phyloP scores from a whole-genome alignment of 805 yeast species.

The Suhomyces pyralidae region DNA sequence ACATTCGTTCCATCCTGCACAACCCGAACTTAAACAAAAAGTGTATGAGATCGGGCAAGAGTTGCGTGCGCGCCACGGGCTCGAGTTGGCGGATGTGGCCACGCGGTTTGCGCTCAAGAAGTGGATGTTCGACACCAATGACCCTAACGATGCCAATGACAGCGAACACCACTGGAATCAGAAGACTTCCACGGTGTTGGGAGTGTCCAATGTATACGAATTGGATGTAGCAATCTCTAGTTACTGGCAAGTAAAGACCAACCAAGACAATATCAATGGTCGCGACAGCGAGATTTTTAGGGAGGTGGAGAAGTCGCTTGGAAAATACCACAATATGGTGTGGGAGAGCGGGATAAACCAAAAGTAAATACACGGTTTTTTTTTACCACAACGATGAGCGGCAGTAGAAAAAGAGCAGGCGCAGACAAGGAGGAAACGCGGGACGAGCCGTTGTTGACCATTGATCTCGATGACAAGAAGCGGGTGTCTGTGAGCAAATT shows the following conservation, averaged over 20 bases:
- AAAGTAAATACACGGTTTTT: not conserved
- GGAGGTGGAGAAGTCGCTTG: slow-evolving; percentile 45
- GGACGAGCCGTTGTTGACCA: slow-evolving; percentile 12
- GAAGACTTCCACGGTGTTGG: slow-evolving; percentile 64
- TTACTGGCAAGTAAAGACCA: slow-evolving; percentile 46
- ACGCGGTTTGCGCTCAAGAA: slow-evolving; percentile 67
- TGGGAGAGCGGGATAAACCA: slow-evolving; percentile 50
- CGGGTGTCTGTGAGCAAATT: slow-evolving; percentile 71
- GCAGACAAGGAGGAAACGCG: not conserved
- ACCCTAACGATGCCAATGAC: slow-evolving; percentile 1
- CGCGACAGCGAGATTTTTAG: slow-evolving; percentile 44
- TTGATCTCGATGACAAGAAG: slow-evolving; percentile 44
- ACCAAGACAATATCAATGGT: slow-evolving; percentile 29
- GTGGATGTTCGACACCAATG: slow-evolving; percentile 44
- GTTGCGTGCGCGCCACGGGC: slow-evolving; percentile 34
- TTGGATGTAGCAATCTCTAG: slow-evolving; percentile 58
- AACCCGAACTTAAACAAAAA: slow-evolving; percentile 51
- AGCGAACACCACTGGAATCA: slow-evolving; percentile 17
- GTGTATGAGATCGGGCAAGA: slow-evolving; percentile 44
- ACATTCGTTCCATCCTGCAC: slow-evolving; percentile 78
- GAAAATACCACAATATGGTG: slow-evolving; percentile 53
- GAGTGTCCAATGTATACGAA: slow-evolving; percentile 66
- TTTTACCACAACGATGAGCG: not conserved
- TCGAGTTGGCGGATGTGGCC: slow-evolving; percentile 79
- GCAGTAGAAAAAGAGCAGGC: not conserved